Evolutionary conservation across 2,329 filamentous ascomycete species (phyloP), one percentile per base, ranked within the genome.

Genomic region (Talaromyces marneffei): DNA sequence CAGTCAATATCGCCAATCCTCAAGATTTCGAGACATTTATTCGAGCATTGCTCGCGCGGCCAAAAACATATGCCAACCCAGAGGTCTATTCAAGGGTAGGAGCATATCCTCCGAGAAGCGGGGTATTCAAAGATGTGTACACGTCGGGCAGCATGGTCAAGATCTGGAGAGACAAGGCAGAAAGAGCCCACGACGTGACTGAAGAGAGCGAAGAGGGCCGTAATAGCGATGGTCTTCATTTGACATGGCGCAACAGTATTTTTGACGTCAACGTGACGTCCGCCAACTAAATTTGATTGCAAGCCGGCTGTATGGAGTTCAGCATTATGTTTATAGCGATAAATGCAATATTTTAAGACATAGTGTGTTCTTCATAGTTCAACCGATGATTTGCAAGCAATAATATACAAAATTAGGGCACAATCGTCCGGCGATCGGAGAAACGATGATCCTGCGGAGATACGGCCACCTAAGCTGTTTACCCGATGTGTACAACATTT

Each of bases 81-180:
- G 90, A 96, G 72, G 67, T 95, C 0, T 88, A 94, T 65, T 81
- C 87, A 1, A 80, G 89, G 2, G 78, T 95, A 16, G 91, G 91
- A 1, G 78, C 96, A 9, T 82, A 83, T 48, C 79, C 83, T 29
- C 83, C 82, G 0, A 78, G 81, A 16, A 78, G 80, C 65, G 84
- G 85, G 31, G 80, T 93, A 0, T 97, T 97, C 79, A 86, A 86
- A 67, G 90, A 89, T 3, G 84, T 91, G 1, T 97, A 96, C 76
- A 88, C 93, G 0, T 93, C 93, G 0, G 92, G 91, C 0, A 96
- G 92, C 73, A 79, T 97, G 27, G 89, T 94, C 57, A 92, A 90
- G 76, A 75, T 96, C n/a, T 96, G 91, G 90, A 84, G 93, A 66
- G 87, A 91, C 65, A 88, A 95, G 75, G 90, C 85, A 0, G 77